Evolutionary conservation across 108 stramenopile genomes (phyloP), one percentile per base, ranked within the genome.

Genomic region (Hondaea fermentalgiana): DNA sequence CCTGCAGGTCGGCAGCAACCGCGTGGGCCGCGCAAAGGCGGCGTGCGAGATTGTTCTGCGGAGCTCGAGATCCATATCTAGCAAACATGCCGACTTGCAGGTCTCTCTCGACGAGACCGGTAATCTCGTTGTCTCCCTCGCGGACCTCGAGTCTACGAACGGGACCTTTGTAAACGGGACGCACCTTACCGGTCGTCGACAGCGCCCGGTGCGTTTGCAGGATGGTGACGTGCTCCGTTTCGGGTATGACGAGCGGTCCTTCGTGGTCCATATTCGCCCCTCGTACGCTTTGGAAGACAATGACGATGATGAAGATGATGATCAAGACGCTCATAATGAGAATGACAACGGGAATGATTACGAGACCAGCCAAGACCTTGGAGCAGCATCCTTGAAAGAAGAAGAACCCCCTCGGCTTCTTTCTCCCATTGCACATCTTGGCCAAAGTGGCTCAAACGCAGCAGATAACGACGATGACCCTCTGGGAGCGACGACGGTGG

Each of bases 61-160:
- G 43, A 83, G 76, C 76, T 83, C 76, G 12, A 83, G 76, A 23
- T 83, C 76, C 4, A 83, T 83, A 21, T 83, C 76, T 14, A 12
- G 49, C 10, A 83, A 35, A 28, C 76, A 83, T 83, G 76, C 76
- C n/a, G 76, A 47, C 28, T 23, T 83, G 10, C 45, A 53, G 49
- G 76, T 83, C 43, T 6, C 49, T 0, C n/a, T 53, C n/a, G 51
- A 83, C 76, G 76, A 83, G 51, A 53, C 44, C n/a, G 76, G 76
- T 12, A 6, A 12, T 6, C 6, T 53, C 23, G 76, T 83, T 0
- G 28, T 83, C 51, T 45, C 51, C 17, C 51, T 83, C 10, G 51
- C 45, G n/a, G 76, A 83, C 51, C 51, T 83, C n/a, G 51, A 83
- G 76, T 83, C 76, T 17, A 83, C 76, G 10, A 83, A 83, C 51